These are phyloP conservation scores for Zygosaccharomyces rouxii DNA, from an alignment of 805 yeast genomes.

Conservation along the genomic window DNA sequence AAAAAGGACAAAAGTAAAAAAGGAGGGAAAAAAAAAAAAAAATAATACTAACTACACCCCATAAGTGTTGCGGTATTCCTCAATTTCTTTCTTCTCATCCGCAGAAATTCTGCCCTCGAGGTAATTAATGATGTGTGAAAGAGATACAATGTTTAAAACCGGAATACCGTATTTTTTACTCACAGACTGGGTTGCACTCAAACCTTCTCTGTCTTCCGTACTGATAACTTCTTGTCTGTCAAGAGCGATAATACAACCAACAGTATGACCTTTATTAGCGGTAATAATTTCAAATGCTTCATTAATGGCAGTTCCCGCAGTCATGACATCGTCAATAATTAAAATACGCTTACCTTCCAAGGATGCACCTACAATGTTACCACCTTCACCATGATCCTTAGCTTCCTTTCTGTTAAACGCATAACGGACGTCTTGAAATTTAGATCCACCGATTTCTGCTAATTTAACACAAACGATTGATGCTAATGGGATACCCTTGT, in stretches of 20 bases:
- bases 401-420: conserved; percentile 96
- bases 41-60: conserved; percentile 27
- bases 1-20: not conserved
- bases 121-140: conserved; percentile 67
- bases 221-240: conserved; percentile 93
- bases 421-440: conserved; percentile 69
- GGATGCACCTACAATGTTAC: conserved; percentile 81
- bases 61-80: conserved; percentile 48
- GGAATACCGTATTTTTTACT: conserved; percentile 71
- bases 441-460: conserved; percentile 82
- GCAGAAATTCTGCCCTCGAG: conserved; percentile 52
- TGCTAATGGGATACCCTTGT: conserved; percentile 94
- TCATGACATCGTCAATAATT: conserved; percentile 95
- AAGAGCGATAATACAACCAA: conserved; percentile 83
- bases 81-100: conserved; percentile 54
- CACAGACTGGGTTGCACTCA: conserved; percentile 80
- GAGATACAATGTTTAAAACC: conserved; percentile 71
- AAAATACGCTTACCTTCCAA: conserved; percentile 68
- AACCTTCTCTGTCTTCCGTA: conserved; percentile 39
- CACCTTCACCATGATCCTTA: conserved; percentile 99
- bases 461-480: conserved; percentile 90
- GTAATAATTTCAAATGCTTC: conserved; percentile 83
- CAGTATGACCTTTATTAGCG: conserved; percentile 64
- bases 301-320: conserved; percentile 96
- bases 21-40: not conserved